phyloP scores from a whole-genome alignment of 192 early-diverging fungal genomes.

The Podila epigama region DNA sequence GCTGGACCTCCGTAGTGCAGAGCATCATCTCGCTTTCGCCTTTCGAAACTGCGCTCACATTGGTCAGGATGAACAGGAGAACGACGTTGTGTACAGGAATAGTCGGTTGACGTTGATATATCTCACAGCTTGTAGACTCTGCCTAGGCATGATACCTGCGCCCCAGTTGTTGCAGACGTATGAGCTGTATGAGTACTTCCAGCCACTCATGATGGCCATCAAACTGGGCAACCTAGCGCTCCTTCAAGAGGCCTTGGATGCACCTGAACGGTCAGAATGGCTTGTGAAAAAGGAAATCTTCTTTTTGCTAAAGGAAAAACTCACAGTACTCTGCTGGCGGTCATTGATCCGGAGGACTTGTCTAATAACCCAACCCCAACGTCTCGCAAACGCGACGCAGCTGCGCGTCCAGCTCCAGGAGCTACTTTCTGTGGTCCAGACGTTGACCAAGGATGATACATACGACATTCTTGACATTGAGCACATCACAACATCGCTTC shows the following conservation, averaged over 20 bases:
- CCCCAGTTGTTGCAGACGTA: conserved; percentile 40
- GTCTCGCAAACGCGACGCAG: conserved; percentile 21
- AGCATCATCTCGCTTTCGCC: conserved; percentile 47
- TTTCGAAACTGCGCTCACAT: conserved; percentile 42
- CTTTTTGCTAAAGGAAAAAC: conserved; percentile 52
- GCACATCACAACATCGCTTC: conserved; percentile 49
- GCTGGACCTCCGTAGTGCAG: conserved; percentile 46
- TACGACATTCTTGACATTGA: conserved; percentile 50
- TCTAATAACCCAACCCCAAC: conserved; percentile 1
- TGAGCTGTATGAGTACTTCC: conserved; percentile 26
- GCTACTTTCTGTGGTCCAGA: conserved; percentile 30
- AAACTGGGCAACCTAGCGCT: conserved; percentile 43
- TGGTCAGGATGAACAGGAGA: conserved; percentile 6
- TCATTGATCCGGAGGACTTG: conserved; percentile 49
- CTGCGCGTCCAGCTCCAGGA: conserved; percentile 20
- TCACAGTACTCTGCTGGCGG: conserved; percentile 52
- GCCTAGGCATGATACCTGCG: conserved; percentile 49
- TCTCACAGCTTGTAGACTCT: conserved; percentile 51
- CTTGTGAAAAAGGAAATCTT: conserved; percentile 49
- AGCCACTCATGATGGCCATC: conserved; percentile 22
- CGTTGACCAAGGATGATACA: conserved; percentile 21
- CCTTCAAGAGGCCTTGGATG: conserved; percentile 16
- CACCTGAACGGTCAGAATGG: conserved; percentile 20
- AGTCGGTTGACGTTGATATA: conserved; percentile 50
- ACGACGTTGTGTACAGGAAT: conserved; percentile 37